Evolutionary conservation across 2,329 filamentous ascomycete genomes (phyloP).

Genomic region (Colletotrichum echinochloae): DNA sequence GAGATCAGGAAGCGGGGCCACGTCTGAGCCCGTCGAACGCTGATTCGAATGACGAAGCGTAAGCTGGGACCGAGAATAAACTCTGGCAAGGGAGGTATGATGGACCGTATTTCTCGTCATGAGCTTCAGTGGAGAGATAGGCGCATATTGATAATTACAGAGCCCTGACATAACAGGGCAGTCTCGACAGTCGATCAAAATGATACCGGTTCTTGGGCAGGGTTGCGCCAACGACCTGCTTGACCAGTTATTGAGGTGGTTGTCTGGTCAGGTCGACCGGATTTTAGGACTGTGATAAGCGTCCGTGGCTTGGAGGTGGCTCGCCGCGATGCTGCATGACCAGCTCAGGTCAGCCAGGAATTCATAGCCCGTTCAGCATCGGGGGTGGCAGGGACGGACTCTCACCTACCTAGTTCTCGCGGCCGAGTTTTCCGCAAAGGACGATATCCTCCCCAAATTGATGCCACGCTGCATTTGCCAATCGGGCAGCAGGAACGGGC

Average conservation of each 20-base stretch:
- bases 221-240: constrained; percentile 19
- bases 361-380: not conserved
- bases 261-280: not conserved
- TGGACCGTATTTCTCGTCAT: constrained; percentile 31
- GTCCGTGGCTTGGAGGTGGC: not conserved
- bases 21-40: constrained; percentile 37
- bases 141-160: constrained; percentile 18
- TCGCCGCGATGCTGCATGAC: not conserved
- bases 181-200: constrained; percentile 25
- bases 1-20: constrained; percentile 51
- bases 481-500: constrained; percentile 71
- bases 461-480: constrained; percentile 77
- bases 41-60: no score
- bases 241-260: constrained; percentile 12
- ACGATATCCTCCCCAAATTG: constrained; percentile 87
- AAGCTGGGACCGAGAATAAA: not conserved
- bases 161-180: constrained; percentile 10
- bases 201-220: constrained; percentile 20
- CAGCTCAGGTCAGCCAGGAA: constrained; percentile 8
- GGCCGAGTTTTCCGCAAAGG: constrained; percentile 74
- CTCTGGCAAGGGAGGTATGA: constrained; percentile 31
- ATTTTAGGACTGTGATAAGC: not conserved
- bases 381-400: not conserved
- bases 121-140: constrained; percentile 8
- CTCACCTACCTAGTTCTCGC: constrained; percentile 34